A percentile compares a stretch with the other conserved stretches of the same genome.
phyloP scores from a whole-genome alignment of 1,139 yeast species.

The Cylindricascospora bacillispora region DNA sequence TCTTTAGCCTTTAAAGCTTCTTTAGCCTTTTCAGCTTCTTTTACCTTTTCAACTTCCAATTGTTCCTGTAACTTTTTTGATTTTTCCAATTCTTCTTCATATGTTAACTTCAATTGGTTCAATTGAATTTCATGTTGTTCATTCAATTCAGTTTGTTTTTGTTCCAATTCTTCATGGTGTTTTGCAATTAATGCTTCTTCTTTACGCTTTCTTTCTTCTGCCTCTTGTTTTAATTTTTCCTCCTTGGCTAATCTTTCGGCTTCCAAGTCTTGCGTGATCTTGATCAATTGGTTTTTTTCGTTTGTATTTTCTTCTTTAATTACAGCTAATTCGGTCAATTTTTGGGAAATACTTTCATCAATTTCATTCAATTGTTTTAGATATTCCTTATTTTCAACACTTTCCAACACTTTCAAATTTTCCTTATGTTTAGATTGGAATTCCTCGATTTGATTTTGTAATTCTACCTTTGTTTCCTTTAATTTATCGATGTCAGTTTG shows the following conservation, averaged over 20 bases:
- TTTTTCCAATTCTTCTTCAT: conserved; percentile 8
- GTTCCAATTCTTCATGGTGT: conserved; percentile 17
- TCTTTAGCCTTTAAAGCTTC: conserved; percentile 6
- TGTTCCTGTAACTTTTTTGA: conserved; percentile 7
- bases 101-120: conserved; percentile 10
- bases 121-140: conserved; percentile 16
- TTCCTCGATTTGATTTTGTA: conserved; percentile 13
- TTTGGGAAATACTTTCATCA: conserved; percentile 12
- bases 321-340: conserved; percentile 13
- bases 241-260: conserved; percentile 19
- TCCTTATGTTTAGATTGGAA: conserved; percentile 10
- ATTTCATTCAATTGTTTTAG: conserved; percentile 16
- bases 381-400: conserved; percentile 15
- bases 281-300: conserved; percentile 17
- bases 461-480: conserved; percentile 10
- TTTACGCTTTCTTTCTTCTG: conserved; percentile 16
- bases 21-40: conserved; percentile 8
- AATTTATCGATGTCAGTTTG: conserved; percentile 14
- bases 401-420: conserved; percentile 9
- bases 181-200: conserved; percentile 16
- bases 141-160: conserved; percentile 10
- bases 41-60: conserved; percentile 6
- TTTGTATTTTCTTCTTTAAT: conserved; percentile 21
- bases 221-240: conserved; percentile 15
- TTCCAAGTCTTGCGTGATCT: conserved; percentile 19